These are phyloP conservation scores for Eucalyptus lansdowneana DNA, from an alignment of 345 rosid species.

Conservation along the genomic window DNA sequence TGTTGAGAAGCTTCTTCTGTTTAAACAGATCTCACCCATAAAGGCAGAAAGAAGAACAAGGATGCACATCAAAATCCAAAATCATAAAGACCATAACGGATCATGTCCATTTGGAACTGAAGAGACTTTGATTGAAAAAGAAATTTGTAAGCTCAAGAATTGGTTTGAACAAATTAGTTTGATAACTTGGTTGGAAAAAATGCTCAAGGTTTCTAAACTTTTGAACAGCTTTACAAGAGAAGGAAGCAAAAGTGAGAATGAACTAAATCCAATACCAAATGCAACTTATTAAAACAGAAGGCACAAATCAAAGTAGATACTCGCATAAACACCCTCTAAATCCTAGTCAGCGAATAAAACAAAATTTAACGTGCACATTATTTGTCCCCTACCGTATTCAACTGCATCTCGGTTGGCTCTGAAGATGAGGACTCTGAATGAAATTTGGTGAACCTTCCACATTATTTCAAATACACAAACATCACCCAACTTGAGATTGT, in stretches of 20 bases:
- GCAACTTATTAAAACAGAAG: background rate
- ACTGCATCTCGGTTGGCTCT: background rate
- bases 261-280: background rate
- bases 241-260: background rate
- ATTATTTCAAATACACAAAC: conserved; percentile 6
- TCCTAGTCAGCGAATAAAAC: background rate
- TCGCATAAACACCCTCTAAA: background rate
- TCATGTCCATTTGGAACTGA: background rate
- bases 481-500: background rate
- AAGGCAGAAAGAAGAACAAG: background rate
- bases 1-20: background rate
- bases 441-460: background rate
- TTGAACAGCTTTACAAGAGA: background rate
- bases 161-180: background rate
- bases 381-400: background rate
- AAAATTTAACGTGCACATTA: background rate
- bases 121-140: background rate
- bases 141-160: background rate
- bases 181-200: background rate
- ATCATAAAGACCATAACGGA: background rate
- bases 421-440: background rate
- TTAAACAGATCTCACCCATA: background rate
- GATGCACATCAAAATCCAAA: background rate
- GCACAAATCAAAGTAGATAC: background rate
- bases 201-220: background rate